A percentile compares a stretch with the other conserved stretches of the same genome.
These are phyloP conservation scores for Endotrypanum monterogeii DNA, from an alignment of 208 protist genomes.

Conservation along the genomic window DNA sequence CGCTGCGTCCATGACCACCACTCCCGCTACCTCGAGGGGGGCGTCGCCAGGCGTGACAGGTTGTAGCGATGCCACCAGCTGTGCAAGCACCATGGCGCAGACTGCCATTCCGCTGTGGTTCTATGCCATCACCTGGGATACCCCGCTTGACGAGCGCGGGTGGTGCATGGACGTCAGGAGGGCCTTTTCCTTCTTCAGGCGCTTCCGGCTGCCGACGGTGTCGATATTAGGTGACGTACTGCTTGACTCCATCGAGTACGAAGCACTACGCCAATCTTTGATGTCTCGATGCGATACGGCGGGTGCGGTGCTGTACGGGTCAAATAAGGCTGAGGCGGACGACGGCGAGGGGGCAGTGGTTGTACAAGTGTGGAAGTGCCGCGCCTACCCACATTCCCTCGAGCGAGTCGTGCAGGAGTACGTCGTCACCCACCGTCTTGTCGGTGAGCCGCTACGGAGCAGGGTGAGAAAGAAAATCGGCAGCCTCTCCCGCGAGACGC, in stretches of 20 bases:
- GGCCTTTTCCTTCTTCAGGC: conserved; percentile 40
- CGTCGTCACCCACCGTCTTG: conserved; percentile 68
- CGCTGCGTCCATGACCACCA: not conserved
- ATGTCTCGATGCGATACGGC: conserved; percentile 47
- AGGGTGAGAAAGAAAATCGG: conserved; percentile 66
- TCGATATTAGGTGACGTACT: conserved; percentile 15
- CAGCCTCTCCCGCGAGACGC: conserved; percentile 44
- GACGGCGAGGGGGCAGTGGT: conserved; percentile 26
- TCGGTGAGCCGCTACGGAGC: conserved; percentile 37
- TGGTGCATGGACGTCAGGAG: conserved; percentile 55
- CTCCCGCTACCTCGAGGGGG: conserved; percentile 9
- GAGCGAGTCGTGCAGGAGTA: conserved; percentile 77
- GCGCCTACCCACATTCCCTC: conserved; percentile 49
- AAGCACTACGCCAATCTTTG: conserved; percentile 34
- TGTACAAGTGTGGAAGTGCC: conserved; percentile 79
- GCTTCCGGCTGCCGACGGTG: conserved; percentile 47
- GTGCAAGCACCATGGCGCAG: not conserved
- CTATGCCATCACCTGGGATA: conserved; percentile 67
- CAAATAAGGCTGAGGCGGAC: not conserved
- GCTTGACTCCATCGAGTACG: conserved; percentile 46
- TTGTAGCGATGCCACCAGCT: not conserved
- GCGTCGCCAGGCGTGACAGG: not conserved
- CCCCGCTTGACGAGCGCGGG: conserved; percentile 31
- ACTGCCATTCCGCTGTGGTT: conserved; percentile 43
- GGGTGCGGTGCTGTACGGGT: conserved; percentile 79